Base-by-base conservation (phyloP, 768 basidiomycete genomes). In the Tricholoma furcatifolium region DNA sequence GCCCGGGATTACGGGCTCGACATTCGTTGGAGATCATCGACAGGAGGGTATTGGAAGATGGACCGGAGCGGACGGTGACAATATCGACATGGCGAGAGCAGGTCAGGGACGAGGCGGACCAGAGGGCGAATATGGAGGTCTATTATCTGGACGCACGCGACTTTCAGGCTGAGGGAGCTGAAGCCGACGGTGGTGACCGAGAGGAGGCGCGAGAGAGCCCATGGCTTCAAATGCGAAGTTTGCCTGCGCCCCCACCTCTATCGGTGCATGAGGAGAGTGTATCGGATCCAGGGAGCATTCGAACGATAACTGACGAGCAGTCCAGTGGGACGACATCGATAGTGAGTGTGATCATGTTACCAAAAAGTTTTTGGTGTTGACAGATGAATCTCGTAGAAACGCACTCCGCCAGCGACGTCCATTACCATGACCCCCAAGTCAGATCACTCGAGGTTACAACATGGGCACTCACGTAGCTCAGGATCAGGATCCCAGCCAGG, bases 71-170 rank as follows among this genome's bases (percentile, higher is more conserved):
- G 50, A 80, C 79, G 7, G 78, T 80, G 5, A 80, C 78, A 43
- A 77, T 85, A 49, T 76, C 72, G 20, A 74, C 73, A 8, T 85
- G 83, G 83, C 68, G 81, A 31, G 78, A 83, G 59, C 76, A 79
- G 40, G 78, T 80, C 0, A 75, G 76, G 4, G 65, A 70, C 47
- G 72, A 76, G 47, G 64, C 67, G 9, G 66, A 63, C 39, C 58
- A 64, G 30, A 64, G 69, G 31, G 70, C 70, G 6, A 74, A 74
- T 43, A 67, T 77, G 67, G 78, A 77, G 50, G 69, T 81, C 27
- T 78, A 77, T 63, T 79, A 73, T 60, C 62, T 77, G 53, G 70
- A 66, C 45, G 62, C 70, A 4, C 67, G 67, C 20, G 72, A 72
- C 17, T 72, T 69, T 59, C 36, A 17, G 8, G 43, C 11, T 1